Evolutionary conservation across 208 protist species (phyloP).

Genomic region (Trypanosoma scelopori): DNA sequence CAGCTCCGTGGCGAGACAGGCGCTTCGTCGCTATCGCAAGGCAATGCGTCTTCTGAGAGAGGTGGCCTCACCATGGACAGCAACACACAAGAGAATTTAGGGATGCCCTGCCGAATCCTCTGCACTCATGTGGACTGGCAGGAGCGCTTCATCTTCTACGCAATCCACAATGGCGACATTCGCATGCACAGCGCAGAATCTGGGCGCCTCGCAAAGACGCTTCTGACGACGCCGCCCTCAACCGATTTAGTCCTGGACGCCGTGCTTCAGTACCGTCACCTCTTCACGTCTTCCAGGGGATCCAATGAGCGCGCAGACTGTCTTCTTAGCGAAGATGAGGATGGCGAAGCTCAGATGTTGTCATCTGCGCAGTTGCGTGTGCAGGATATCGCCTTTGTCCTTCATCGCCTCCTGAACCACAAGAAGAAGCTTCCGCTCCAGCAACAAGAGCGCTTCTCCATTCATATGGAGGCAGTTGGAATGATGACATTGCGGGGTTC

Average conservation of each 20-base stretch:
- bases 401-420: conserved; percentile 48
- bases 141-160: conserved; percentile 71
- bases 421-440: conserved; percentile 17
- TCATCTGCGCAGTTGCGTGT: conserved; percentile 24
- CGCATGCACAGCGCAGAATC: conserved; percentile 73
- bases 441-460: conserved; percentile 19
- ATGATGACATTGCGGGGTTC: conserved; percentile 54
- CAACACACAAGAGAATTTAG: conserved; percentile 8
- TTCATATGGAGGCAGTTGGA: conserved; percentile 56
- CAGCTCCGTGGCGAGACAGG: no score
- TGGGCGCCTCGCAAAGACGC: conserved; percentile 69
- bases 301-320: neutral
- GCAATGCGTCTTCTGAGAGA: neutral
- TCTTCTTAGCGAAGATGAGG: neutral
- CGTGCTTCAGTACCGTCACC: conserved; percentile 53
- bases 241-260: conserved; percentile 59
- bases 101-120: conserved; percentile 33
- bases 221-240: conserved; percentile 61
- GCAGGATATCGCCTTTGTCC: conserved; percentile 49
- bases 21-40: neutral
- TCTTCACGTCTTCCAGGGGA: conserved; percentile 28
- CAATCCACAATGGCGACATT: conserved; percentile 66
- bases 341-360: neutral
- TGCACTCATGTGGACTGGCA: conserved; percentile 54
- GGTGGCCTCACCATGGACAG: neutral